These are phyloP conservation scores for Candida chilensis DNA, from an alignment of 805 yeast species.

Conservation along the genomic window DNA sequence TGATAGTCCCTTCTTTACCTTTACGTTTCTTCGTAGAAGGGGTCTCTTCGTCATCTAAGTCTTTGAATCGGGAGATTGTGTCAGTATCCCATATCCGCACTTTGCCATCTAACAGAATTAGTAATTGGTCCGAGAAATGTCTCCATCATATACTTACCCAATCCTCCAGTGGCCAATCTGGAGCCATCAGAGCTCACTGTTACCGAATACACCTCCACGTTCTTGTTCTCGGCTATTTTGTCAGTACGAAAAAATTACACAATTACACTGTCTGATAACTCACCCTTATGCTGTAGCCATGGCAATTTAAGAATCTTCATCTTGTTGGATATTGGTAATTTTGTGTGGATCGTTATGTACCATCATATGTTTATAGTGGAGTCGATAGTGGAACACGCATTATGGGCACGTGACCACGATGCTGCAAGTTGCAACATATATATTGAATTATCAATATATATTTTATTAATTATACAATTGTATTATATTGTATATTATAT, in stretches of 20 bases:
- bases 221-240: conserved; percentile 59
- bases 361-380: too few species aligned
- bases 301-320: conserved; percentile 66
- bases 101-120: conserved; percentile 52
- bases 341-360: too few species aligned
- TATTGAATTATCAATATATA: too few species aligned
- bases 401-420: too few species aligned
- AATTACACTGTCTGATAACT: conserved; percentile 5
- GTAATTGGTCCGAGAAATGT: too few species aligned
- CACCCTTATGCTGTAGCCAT: conserved; percentile 57
- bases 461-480: too few species aligned
- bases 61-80: conserved; percentile 36
- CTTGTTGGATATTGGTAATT: too few species aligned
- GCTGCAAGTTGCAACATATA: too few species aligned
- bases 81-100: conserved; percentile 80
- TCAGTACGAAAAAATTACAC: background rate
- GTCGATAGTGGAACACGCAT: too few species aligned
- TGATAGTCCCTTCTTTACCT: conserved; percentile 1
- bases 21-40: background rate
- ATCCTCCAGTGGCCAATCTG: conserved; percentile 87
- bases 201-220: conserved; percentile 79
- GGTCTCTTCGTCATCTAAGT: conserved; percentile 5
- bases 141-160: conserved; percentile 20
- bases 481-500: too few species aligned
- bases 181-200: conserved; percentile 75